Evolutionary conservation across 73 alveolate species (phyloP), one percentile per base, ranked within the genome.

Genomic region (Stentor roeselii): DNA sequence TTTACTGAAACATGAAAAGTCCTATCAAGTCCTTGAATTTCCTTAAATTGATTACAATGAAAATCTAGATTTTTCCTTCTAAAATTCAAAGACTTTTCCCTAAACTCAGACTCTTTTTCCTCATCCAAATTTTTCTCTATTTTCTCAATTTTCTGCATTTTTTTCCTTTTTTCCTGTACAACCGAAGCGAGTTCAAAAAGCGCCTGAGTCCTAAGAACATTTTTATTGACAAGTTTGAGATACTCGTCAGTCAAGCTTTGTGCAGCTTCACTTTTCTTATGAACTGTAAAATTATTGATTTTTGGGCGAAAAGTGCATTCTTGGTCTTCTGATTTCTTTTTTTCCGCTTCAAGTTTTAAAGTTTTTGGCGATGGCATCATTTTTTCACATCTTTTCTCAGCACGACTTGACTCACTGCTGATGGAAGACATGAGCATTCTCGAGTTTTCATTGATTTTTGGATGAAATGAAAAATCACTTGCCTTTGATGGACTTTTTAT

Each of bases 221-320:
- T 50, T 50, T 21, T 21, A 50, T 50, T 50, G 21, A 50, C 67
- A 11, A 50, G 21, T 11, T 50, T 50, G 6, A 50, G 21, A 50
- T 50, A 50, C 21, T 50, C 67, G 6, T 50, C 21, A 50, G 67
- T 21, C 6, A 50, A 11, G 21, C 30, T 50, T 50, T 50, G 30
- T 50, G 6, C 21, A 11, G 6, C 21, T 50, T 50, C 67, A 21
- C 67, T 50, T 50, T 50, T 50, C 21, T 50, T 50, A 21, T 50
- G 21, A 11, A 11, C 21, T 0, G 80, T 15, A 1, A 67, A 67
- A n/a, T n/a, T n/a, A n/a, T n/a, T n/a, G 21, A 67, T 27, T 34
- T 67, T n/a, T n/a, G 80, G 80, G 37, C 34, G 21, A 34, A 67
- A 67, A 30, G 80, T 67, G 2, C 80, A 67, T 34, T 67, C 37